Evolutionary conservation across 139 green algal species (phyloP), one percentile per base, ranked within the genome.

Genomic region (Spirogloea muscicola): DNA sequence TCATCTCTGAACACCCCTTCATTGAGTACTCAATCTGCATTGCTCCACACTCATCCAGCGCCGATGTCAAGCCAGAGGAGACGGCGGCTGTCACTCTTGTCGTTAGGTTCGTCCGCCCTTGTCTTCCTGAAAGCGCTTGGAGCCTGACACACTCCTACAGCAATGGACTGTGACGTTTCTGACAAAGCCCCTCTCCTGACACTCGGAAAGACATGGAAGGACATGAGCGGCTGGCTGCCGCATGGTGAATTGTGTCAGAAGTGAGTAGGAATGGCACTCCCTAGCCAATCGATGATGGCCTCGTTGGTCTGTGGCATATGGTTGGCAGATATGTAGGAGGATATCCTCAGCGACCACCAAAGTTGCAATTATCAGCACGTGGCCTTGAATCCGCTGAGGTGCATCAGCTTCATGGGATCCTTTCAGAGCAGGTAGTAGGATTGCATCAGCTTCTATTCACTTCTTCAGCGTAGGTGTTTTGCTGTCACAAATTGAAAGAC

Each of bases 21-120:
- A 48, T 68, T n/a, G 60, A 68, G 38, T 68, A 68, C 36, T n/a
- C 60, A 25, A n/a, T 68, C 34, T 13, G 16, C 31, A 36, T 77
- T 21, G 37, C 16, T 27, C 49, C 48, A 39, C 60, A 68, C 60
- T 55, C 60, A 4, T 9, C 38, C 3, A 25, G 38, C 5, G 60
- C 4, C 21, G 33, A n/a, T 39, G 60, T 27, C 60, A 52, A 49
- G n/a, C n/a, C n/a, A n/a, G 33, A 52, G 18, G 60, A 68, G 18
- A 18, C 25, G 33, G 57, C 41, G 33, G 18, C 57, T 34, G 25
- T 65, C 57, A 7, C 39, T 18, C 57, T 65, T 34, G 16, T 65
- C 57, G 57, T 65, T 34, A 41, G 57, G 57, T 51, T 10, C 10
- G 43, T 34, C 7, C 39, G 55, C 49, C 9, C n/a, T n/a, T n/a